These are phyloP conservation scores for Fibroporia radiculosa DNA, from an alignment of 768 basidiomycete genomes.

Conservation along the genomic window DNA sequence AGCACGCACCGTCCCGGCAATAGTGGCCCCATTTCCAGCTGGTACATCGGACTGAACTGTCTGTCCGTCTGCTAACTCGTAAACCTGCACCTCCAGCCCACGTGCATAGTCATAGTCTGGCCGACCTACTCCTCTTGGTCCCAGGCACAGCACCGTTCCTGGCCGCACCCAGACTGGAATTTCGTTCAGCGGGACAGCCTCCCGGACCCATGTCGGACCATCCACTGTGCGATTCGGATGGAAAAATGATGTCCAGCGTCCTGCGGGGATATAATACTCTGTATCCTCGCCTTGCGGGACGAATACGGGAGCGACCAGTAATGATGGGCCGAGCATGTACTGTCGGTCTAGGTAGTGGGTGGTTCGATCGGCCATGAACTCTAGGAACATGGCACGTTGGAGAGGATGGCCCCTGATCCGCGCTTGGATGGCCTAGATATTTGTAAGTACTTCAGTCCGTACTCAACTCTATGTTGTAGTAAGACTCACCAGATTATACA, in stretches of 20 bases:
- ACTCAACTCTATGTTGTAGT: neutral
- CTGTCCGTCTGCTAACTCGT: constrained; percentile 41
- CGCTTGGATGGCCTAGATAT: constrained; percentile 41
- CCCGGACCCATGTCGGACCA: constrained; percentile 58
- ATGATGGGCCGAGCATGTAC: constrained; percentile 49
- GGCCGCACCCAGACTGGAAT: constrained; percentile 63
- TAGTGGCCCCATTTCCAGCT: constrained; percentile 30
- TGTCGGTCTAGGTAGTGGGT: constrained; percentile 55
- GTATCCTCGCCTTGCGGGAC: constrained; percentile 44
- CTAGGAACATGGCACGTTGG: constrained; percentile 60
- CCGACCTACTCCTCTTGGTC: constrained; percentile 38
- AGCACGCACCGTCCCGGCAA: constrained; percentile 35
- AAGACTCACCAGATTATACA: constrained; percentile 45
- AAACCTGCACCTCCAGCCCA: constrained; percentile 43
- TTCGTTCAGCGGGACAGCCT: constrained; percentile 52
- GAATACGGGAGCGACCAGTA: constrained; percentile 58
- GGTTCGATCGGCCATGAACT: constrained; percentile 51
- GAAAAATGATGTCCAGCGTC: constrained; percentile 55
- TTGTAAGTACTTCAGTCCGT: neutral
- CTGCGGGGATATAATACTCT: constrained; percentile 55
- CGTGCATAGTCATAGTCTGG: constrained; percentile 57
- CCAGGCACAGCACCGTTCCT: constrained; percentile 50
- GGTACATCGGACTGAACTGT: constrained; percentile 34
- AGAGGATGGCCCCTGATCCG: constrained; percentile 46
- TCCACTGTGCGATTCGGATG: constrained; percentile 42